These are phyloP conservation scores for Trichoderma sp. DNA, from an alignment of 2,329 filamentous ascomycete species.

Conservation along the genomic window DNA sequence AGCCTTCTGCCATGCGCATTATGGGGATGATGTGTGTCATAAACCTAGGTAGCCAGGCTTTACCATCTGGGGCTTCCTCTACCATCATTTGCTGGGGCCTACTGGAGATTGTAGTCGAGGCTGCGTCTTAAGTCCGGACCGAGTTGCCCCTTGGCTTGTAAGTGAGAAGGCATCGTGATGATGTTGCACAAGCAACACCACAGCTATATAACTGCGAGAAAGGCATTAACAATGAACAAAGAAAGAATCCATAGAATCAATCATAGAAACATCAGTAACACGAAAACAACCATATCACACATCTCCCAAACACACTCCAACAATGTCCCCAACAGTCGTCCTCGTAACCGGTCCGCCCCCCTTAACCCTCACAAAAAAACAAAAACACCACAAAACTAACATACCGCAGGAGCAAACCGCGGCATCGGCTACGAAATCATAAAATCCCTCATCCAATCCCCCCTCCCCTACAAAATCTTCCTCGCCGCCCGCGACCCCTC, in stretches of 20 bases:
- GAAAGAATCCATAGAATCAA: neutral
- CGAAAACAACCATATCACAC: neutral
- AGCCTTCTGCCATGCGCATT: no score
- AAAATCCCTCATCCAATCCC: conserved; percentile 40
- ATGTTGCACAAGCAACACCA: no score
- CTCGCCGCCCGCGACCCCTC: conserved; percentile 41
- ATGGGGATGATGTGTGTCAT: no score
- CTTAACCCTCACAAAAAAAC: no score
- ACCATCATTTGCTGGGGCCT: no score
- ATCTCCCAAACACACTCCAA: neutral
- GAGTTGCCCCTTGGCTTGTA: no score
- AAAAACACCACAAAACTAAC: neutral
- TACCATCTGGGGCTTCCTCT: no score
- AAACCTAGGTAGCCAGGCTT: no score
- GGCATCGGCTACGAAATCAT: conserved; percentile 52
- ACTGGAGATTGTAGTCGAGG: no score
- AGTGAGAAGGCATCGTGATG: neutral
- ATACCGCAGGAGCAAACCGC: conserved; percentile 44
- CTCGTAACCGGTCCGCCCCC: conserved; percentile 37
- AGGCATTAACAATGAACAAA: neutral
- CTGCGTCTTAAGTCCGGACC: no score
- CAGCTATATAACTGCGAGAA: no score
- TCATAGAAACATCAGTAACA: neutral
- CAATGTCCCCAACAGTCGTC: conserved; percentile 20
- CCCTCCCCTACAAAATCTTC: conserved; percentile 43